These are phyloP conservation scores for Fusarium buharicum DNA, from an alignment of 2,329 filamentous ascomycete genomes.

Conservation along the genomic window DNA sequence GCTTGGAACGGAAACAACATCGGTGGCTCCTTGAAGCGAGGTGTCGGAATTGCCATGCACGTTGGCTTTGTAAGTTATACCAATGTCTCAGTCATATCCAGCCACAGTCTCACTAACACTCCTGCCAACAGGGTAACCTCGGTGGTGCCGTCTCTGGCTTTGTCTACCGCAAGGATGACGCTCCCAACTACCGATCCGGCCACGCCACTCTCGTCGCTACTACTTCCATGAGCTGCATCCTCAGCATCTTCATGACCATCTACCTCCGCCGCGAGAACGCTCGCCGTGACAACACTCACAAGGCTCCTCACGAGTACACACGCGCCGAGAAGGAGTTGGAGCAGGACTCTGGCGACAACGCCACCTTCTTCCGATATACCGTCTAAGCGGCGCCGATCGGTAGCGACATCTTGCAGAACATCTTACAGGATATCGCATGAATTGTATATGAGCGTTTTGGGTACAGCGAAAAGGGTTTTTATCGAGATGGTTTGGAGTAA, in stretches of 20 bases:
- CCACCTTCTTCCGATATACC: conserved; percentile 66
- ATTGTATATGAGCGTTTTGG: conserved; percentile 38
- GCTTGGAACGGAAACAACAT: conserved; percentile 71
- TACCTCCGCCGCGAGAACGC: conserved; percentile 68
- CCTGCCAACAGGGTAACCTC: conserved; percentile 47
- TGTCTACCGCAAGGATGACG: conserved; percentile 54
- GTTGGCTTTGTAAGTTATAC: conserved; percentile 37
- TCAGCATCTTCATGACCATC: conserved; percentile 65
- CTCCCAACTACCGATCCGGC: conserved; percentile 66
- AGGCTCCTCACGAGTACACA: conserved; percentile 61
- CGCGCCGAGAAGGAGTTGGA: conserved; percentile 63
- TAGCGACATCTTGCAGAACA: conserved; percentile 34
- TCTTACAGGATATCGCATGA: conserved; percentile 37
- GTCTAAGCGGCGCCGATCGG: conserved; percentile 49
- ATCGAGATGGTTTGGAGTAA: conserved; percentile 22
- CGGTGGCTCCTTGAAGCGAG: conserved; percentile 64
- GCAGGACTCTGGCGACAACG: conserved; percentile 66
- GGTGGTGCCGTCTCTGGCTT: conserved; percentile 51
- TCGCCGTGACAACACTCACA: conserved; percentile 60
- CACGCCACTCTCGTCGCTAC: conserved; percentile 68
- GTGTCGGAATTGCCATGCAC: conserved; percentile 61
- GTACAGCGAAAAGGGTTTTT: conserved; percentile 20
- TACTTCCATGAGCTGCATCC: conserved; percentile 62
- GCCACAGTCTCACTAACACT: conserved; percentile 19
- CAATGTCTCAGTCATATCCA: background rate